Evolutionary conservation across 2,329 filamentous ascomycete species (phyloP).

Genomic region (Fusarium duplospermum): DNA sequence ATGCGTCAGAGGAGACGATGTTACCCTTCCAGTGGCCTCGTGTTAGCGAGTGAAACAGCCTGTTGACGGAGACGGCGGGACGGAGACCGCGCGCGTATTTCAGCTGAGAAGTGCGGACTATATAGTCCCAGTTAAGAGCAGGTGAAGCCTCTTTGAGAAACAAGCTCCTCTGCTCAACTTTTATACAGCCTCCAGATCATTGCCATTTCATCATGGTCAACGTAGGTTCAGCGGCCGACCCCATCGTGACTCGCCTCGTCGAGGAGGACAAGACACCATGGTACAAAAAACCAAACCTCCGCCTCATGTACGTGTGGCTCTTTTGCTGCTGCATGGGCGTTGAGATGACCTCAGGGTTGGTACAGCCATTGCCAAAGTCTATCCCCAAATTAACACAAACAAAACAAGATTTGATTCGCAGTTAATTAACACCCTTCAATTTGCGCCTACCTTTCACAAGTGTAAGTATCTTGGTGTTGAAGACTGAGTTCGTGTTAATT

Average conservation of each 20-base stretch:
- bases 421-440: constrained; percentile 55
- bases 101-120: background rate
- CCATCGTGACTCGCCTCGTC: constrained; percentile 48
- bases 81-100: background rate
- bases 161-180: background rate
- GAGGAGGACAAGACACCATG: constrained; percentile 53
- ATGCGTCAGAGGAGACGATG: background rate
- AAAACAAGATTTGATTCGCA: no score
- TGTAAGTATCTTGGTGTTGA: constrained; percentile 39
- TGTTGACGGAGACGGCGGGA: background rate
- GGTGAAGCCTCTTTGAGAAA: background rate
- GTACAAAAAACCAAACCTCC: constrained; percentile 67
- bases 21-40: background rate
- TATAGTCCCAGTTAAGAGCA: background rate
- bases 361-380: constrained; percentile 32
- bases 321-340: constrained; percentile 67
- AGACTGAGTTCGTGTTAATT: constrained; percentile 1
- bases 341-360: constrained; percentile 68
- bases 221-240: constrained; percentile 32
- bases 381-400: background rate
- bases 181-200: background rate
- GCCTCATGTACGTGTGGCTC: constrained; percentile 62
- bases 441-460: constrained; percentile 52
- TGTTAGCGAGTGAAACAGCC: background rate
- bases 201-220: constrained; percentile 34